Evolutionary conservation across 495 filamentous ascomycete species (phyloP), one percentile per base, ranked within the genome.

Genomic region (Hyphodiscus hymeniophilus): DNA sequence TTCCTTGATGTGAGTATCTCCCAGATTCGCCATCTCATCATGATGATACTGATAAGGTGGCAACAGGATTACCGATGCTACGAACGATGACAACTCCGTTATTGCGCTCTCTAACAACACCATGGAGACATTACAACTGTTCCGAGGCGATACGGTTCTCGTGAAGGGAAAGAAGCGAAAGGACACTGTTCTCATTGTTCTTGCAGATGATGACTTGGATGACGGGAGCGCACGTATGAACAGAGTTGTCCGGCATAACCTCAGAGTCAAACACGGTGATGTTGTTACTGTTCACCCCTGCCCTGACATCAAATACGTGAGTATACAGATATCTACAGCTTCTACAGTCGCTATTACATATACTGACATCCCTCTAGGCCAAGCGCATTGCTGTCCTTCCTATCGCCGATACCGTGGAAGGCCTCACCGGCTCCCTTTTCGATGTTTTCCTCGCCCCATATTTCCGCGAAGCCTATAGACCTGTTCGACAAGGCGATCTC

Each of bases 301-400:
- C 72, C 91, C 94, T n/a, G 92, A 98, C 65, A 98, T 98, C 71
- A 98, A 98, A 95, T 98, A 98, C 68, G 90, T 96, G 70, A 63
- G 89, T 70, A 44, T 23, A 38, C 7, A 33, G 56, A 15, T 22
- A 46, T 4, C 41, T 39, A 8, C 2, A 16, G 12, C 31, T 42
- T 31, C 43, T n/a, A n/a, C n/a, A n/a, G n/a, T n/a, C n/a, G n/a
- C 22, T 4, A 16, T 24, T 12, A n/a, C 7, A 42, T 39, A 23
- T 48, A 42, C 58, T 68, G 58, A 69, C 51, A 23, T 35, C 35
- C 13, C 42, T 10, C 26, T 43, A 96, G 90, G 92, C 92, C 67
- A 97, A 97, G 78, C 90, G 92, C 59, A 95, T 98, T 63, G 92
- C 94, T 32, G 92, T 98, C 41, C 89, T 98, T 34, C 92, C 92